Percentiles rank a stretch among this genome's conserved stretches.
Conservation (phyloP, 225 moss, liverwort and hornwort species). For the Polytrichum formosum region DNA sequence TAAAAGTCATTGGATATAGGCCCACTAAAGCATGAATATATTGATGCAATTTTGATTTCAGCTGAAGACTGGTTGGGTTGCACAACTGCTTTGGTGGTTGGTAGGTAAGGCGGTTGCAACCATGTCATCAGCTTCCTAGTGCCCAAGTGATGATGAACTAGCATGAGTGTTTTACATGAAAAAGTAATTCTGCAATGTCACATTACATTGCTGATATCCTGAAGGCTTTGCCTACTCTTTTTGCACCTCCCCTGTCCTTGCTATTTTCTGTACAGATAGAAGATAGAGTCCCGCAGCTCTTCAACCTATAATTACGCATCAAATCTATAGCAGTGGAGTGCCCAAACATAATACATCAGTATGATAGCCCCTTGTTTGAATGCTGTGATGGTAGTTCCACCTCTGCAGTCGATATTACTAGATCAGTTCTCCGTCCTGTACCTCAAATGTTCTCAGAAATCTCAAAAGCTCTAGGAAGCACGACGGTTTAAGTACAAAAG, state of each 20-base stretch:
- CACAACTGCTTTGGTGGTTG: constrained; percentile 42
- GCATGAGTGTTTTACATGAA: neutral
- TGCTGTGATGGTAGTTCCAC: constrained; percentile 16
- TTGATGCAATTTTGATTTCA: constrained; percentile 20
- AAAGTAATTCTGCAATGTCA: neutral
- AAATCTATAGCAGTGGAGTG: too few species aligned
- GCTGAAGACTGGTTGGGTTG: constrained; percentile 22
- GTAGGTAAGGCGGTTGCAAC: constrained; percentile 49
- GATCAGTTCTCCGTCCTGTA: neutral
- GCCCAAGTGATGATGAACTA: neutral
- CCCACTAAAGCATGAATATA: neutral
- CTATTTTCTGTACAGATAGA: constrained; percentile 6
- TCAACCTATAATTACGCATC: too few species aligned
- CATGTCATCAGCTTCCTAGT: constrained; percentile 1
- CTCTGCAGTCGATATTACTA: neutral
- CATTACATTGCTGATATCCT: neutral
- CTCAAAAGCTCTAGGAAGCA: constrained; percentile 12
- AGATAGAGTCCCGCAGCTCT: neutral
- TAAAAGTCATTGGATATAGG: neutral
- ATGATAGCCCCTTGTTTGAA: constrained; percentile 9
- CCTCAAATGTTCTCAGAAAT: neutral
- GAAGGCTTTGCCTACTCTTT: neutral
- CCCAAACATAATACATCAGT: neutral
- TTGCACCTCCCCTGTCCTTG: neutral
- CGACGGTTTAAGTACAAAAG: too few species aligned